Evolutionary conservation across 2,329 filamentous ascomycete species (phyloP).

Genomic region (Proliferodiscus dingleyae): DNA sequence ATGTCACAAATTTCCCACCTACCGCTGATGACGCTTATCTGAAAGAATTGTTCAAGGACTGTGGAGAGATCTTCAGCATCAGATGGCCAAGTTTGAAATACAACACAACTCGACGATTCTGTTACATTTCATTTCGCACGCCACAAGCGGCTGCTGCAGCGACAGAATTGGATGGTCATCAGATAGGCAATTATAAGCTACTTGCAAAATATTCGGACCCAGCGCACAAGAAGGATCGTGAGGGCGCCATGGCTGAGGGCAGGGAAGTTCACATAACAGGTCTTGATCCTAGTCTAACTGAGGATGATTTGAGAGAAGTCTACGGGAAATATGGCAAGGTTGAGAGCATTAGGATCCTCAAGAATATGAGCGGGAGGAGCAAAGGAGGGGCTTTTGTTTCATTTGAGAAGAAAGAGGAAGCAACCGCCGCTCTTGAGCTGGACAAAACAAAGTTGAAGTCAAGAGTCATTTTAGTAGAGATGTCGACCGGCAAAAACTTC

Average conservation of each 20-base stretch:
- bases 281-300: constrained; percentile 55
- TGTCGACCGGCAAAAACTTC: constrained; percentile 52
- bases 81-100: constrained; percentile 89
- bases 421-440: constrained; percentile 62
- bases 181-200: constrained; percentile 62
- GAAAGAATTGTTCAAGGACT: constrained; percentile 63
- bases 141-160: constrained; percentile 65
- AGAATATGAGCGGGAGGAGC: constrained; percentile 60
- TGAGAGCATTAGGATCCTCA: constrained; percentile 66
- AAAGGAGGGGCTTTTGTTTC: constrained; percentile 78
- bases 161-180: constrained; percentile 64
- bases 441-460: constrained; percentile 66
- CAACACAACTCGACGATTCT: constrained; percentile 86
- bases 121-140: constrained; percentile 85
- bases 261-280: constrained; percentile 78
- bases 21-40: constrained; percentile 68
- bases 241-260: constrained; percentile 78
- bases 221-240: constrained; percentile 67
- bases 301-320: constrained; percentile 63
- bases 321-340: constrained; percentile 76
- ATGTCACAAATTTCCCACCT: constrained; percentile 84
- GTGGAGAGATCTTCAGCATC: constrained; percentile 78
- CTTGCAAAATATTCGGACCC: constrained; percentile 83
- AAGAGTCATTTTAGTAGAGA: constrained; percentile 61
- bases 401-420: constrained; percentile 66